Percentiles rank a stretch among this genome's conserved stretches.
Conservation (phyloP, 495 filamentous ascomycete genomes). For the Trichocladium antarcticum region DNA sequence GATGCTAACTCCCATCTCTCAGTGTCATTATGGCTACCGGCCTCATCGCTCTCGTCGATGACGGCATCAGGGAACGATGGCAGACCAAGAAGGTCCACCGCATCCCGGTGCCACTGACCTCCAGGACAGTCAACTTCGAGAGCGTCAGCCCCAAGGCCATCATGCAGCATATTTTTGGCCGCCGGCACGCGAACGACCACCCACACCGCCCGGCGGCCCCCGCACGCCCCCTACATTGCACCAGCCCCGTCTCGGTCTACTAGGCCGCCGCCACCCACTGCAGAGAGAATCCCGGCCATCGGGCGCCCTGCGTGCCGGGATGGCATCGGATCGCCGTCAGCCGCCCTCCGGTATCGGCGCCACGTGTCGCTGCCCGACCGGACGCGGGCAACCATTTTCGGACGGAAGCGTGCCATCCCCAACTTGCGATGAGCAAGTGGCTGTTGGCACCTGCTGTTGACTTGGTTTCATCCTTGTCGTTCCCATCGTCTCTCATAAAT, state of each 20-base stretch:
- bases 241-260: slow-evolving; percentile 28
- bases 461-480: neutral
- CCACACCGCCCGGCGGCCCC: no score
- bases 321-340: neutral
- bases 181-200: slow-evolving; percentile 35
- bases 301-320: neutral
- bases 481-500: neutral
- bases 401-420: no score
- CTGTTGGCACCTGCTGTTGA: no score
- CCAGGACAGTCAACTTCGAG: slow-evolving; percentile 53
- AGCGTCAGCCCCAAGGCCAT: slow-evolving; percentile 59
- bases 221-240: slow-evolving; percentile 33
- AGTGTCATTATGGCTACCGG: slow-evolving; percentile 87
- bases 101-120: slow-evolving; percentile 45
- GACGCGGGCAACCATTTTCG: neutral
- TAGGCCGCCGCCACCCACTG: slow-evolving; percentile 14
- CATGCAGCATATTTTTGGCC: slow-evolving; percentile 70
- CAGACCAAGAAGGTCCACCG: slow-evolving; percentile 52
- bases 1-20: slow-evolving; percentile 12
- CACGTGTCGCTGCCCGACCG: slow-evolving; percentile 15
- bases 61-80: slow-evolving; percentile 76
- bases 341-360: neutral
- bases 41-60: slow-evolving; percentile 80
- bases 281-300: no score
- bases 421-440: no score